Conservation (phyloP, 345 rosid genomes). For the Lumnitzera littorea region DNA sequence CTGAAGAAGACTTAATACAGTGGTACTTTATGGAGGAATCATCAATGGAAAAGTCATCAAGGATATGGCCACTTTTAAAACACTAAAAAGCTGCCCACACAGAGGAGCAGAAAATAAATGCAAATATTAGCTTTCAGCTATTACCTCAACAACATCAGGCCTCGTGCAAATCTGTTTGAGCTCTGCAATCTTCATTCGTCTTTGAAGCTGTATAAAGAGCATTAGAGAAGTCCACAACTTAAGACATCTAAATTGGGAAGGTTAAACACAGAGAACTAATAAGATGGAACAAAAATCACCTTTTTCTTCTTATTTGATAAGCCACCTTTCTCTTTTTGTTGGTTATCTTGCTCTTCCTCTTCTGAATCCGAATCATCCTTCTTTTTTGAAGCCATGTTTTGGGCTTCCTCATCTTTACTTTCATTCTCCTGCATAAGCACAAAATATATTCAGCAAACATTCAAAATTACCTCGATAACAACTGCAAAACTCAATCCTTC, state of each 20-base stretch:
- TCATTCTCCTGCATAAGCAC: constrained; percentile 46
- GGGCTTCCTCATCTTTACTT: constrained; percentile 51
- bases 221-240: not conserved
- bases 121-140: not conserved
- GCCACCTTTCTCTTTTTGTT: constrained; percentile 63
- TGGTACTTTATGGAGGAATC: too few relatives aligned
- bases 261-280: not conserved
- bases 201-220: constrained; percentile 50
- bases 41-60: too few relatives aligned
- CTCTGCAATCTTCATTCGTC: constrained; percentile 93
- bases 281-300: constrained; percentile 25
- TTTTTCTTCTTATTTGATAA: constrained; percentile 82
- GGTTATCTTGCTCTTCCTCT: constrained; percentile 64
- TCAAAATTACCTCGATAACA: not conserved
- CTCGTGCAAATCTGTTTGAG: constrained; percentile 87
- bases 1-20: too few relatives aligned
- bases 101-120: not conserved
- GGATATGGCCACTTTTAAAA: not conserved
- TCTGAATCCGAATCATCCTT: constrained; percentile 69
- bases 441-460: not conserved
- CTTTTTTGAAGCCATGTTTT: constrained; percentile 54
- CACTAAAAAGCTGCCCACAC: not conserved
- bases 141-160: constrained; percentile 99
- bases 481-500: not conserved
- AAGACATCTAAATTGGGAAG: constrained; percentile 1